A percentile compares a stretch with the other conserved stretches of the same genome.
phyloP scores from a whole-genome alignment of 2,329 filamentous ascomycete species.

The Metarhizium robertsii region DNA sequence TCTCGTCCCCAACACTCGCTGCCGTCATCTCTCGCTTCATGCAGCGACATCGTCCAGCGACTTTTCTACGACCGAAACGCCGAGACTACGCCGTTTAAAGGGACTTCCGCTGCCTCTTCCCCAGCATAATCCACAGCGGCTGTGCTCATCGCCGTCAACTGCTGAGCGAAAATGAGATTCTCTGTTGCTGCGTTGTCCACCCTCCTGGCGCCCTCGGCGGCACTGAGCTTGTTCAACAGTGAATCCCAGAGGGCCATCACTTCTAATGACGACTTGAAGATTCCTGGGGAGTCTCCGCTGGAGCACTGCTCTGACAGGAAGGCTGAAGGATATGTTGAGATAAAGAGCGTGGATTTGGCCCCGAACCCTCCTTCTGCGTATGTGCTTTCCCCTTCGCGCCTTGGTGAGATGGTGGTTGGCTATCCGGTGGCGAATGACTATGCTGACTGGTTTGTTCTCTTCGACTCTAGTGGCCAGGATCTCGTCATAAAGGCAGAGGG shows the following conservation, averaged over 20 bases:
- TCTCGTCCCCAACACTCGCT: neutral
- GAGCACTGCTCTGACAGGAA: conserved; percentile 64
- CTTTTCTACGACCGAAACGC: neutral
- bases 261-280: conserved; percentile 46
- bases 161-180: conserved; percentile 22
- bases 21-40: conserved; percentile 3
- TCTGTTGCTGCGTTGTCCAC: conserved; percentile 35
- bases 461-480: conserved; percentile 54
- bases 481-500: conserved; percentile 75
- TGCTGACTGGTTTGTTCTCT: conserved; percentile 13
- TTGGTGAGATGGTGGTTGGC: neutral
- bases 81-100: neutral
- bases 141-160: neutral
- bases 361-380: conserved; percentile 88
- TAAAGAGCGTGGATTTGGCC: conserved; percentile 68
- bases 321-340: conserved; percentile 58
- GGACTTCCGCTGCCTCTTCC: neutral
- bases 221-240: conserved; percentile 31
- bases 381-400: neutral
- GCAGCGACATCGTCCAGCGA: neutral
- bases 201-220: conserved; percentile 35
- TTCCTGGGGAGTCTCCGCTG: conserved; percentile 81
- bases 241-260: conserved; percentile 25
- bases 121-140: neutral
- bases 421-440: neutral